Evolutionary conservation across 805 yeast genomes (phyloP).

Genomic region (Hanseniaspora clermontiae): DNA sequence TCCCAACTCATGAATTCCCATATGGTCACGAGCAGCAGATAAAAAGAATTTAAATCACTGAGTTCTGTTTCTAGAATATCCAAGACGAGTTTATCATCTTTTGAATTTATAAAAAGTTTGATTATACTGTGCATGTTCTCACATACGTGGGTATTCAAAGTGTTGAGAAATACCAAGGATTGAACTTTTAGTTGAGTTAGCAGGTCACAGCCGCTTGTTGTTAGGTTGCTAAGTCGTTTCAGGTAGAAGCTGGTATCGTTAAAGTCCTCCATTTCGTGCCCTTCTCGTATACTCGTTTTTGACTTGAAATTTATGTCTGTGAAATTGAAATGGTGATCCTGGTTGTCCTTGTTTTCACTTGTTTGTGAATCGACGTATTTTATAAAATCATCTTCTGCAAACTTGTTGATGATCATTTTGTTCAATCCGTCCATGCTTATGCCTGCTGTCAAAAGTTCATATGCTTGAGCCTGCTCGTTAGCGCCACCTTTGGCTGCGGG

Average conservation of each 20-base stretch:
- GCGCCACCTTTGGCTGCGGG: background rate
- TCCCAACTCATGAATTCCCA: constrained; percentile 20
- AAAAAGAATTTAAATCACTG: constrained; percentile 16
- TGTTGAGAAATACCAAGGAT: constrained; percentile 36
- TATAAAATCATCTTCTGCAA: background rate
- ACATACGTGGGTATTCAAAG: constrained; percentile 53
- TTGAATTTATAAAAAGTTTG: constrained; percentile 24
- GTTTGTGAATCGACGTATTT: constrained; percentile 25
- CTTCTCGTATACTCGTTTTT: constrained; percentile 22
- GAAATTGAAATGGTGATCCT: constrained; percentile 15
- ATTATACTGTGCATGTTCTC: constrained; percentile 50
- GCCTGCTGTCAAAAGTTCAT: background rate
- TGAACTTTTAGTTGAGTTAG: constrained; percentile 45
- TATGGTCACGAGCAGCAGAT: constrained; percentile 16
- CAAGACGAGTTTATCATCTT: background rate
- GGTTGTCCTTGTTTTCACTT: constrained; percentile 17
- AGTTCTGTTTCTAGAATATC: background rate
- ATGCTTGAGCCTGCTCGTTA: background rate
- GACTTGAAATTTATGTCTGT: constrained; percentile 24
- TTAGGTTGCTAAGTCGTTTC: constrained; percentile 24
- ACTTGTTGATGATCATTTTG: background rate
- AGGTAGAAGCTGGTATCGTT: constrained; percentile 54
- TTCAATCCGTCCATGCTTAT: background rate
- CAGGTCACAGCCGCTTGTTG: constrained; percentile 23
- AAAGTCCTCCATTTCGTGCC: constrained; percentile 38